Evolutionary conservation across 192 early-diverging fungal species (phyloP), one percentile per base, ranked within the genome.

Genomic region (Dimargaris cristalligena): DNA sequence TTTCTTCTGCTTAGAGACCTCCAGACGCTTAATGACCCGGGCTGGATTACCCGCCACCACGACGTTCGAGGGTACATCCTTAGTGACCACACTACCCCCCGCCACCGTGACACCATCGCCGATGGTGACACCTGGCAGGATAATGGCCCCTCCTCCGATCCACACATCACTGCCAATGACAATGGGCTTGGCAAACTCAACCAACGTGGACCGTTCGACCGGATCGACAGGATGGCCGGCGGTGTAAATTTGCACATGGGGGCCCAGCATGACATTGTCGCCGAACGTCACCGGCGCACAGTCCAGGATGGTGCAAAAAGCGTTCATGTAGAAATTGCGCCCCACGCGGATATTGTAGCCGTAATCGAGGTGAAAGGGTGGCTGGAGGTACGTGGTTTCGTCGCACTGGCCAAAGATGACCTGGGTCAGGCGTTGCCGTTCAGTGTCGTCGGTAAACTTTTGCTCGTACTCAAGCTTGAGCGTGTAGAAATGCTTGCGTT

Each of bases 1-100:
- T 49, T 28, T 22, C 25, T 52, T 61, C 46, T 59, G 26, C 44
- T 54, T n/a, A n/a, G n/a, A n/a, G n/a, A n/a, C 54, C 45, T 67
- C 66, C 11, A 85, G 55, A 14, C 65, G 69, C 65, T 76, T 84
- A 47, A 91, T 69, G 28, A 92, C 75, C 32, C 75, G 74, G 16
- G 92, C 92, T 18, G 94, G 94, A 59, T 88, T 94, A 2, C 94
- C 94, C 0, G 70, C 85, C 25, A 92, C 91, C 18, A 93, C 75
- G 0, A 80, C 75, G 50, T 87, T 76, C 6, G 80, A 62, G 6
- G 82, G 82, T 0, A 97, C 85, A 54, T 91, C 81, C 67, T 90
- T 91, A 20, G 89, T 94, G 22, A 97, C 92, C 4, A 97, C 83
- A 26, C 81, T 70, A 1, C 91, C 92, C 9, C 90, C 94, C 9